Base-by-base conservation (phyloP, 202 grass and related monocot species). In the Eragrostis tef region DNA sequence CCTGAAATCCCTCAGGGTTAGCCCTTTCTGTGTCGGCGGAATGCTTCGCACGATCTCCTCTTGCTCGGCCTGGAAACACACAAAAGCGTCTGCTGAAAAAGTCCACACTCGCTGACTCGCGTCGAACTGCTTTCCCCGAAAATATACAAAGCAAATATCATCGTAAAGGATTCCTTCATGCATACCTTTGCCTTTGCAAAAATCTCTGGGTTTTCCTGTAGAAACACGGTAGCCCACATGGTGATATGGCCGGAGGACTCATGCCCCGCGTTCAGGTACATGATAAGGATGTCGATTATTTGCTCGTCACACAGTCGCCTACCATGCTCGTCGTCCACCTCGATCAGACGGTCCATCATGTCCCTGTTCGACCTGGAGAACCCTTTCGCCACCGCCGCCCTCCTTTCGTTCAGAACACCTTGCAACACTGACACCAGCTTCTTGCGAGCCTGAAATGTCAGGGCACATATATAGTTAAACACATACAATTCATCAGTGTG, bases 251-350 rank as follows among this genome's bases (percentile, higher is more conserved):
- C 94, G 2, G 94, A 94, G 19, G 94, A 97, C 83, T 97, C 91
- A 39, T 97, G 94, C 1, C 94, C 94, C 15, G 92, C 94, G 75
- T 94, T 97, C 2, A 97, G 87, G 78, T 97, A 97, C 94, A 94
- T 89, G 73, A 92, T 45, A 46, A 97, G 81, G 22, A 94, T 57
- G 86, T 97, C 94, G 16, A 97, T 87, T 44, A 97, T 94, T 81
- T 94, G 89, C 53, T 94, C 88, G 31, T 97, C 88, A 6, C 46
- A 76, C 53, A 97, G 89, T 22, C 59, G 79, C 66, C 91, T 64
- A 27, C 91, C 91, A 15, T 74, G 41, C 22, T 92, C 94, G 81
- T 88, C 91, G 69, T 89, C 86, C 4, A 57, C 86, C 6, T 91
- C 86, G 46, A 97, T 84, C 17, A 97, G 76, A 39, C 82, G 57